Conservation (phyloP, 768 basidiomycete genomes). For the Rhodotorula taiwanensis region DNA sequence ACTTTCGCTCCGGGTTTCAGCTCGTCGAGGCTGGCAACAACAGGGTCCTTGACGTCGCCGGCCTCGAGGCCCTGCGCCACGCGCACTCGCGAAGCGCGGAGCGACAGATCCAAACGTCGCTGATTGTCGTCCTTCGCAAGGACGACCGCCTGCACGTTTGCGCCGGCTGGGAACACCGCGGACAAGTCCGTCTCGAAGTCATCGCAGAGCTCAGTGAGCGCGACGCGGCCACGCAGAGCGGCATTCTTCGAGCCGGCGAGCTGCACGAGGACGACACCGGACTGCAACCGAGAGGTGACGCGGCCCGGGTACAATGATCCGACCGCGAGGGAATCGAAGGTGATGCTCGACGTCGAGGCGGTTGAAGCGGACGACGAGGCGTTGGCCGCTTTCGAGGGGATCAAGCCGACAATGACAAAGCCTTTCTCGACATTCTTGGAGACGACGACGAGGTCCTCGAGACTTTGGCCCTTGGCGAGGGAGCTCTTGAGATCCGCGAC, state of each 20-base stretch:
- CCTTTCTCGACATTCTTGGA: slow-evolving; percentile 78
- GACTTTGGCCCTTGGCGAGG: slow-evolving; percentile 61
- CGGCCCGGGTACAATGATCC: slow-evolving; percentile 75
- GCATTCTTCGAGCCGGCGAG: slow-evolving; percentile 47
- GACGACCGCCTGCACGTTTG: slow-evolving; percentile 63
- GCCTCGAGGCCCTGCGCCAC: slow-evolving; percentile 44
- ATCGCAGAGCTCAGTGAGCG: slow-evolving; percentile 75
- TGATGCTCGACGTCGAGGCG: slow-evolving; percentile 46
- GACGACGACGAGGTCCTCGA: slow-evolving; percentile 78
- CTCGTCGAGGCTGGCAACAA: slow-evolving; percentile 61
- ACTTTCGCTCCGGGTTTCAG: slow-evolving; percentile 65
- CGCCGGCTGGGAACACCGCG: slow-evolving; percentile 53
- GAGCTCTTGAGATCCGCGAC: slow-evolving; percentile 59
- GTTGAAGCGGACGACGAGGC: slow-evolving; percentile 47
- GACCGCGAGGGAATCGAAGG: slow-evolving; percentile 59
- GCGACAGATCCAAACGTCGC: slow-evolving; percentile 70
- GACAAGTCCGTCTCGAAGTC: slow-evolving; percentile 54
- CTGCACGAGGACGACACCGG: slow-evolving; percentile 70
- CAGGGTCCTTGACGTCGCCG: slow-evolving; percentile 50
- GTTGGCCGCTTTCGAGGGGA: slow-evolving; percentile 43
- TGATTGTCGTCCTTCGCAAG: slow-evolving; percentile 61
- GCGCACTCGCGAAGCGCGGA: slow-evolving; percentile 62
- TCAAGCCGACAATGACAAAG: slow-evolving; percentile 73
- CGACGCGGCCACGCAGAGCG: slow-evolving; percentile 65
- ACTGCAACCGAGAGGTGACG: slow-evolving; percentile 64